A percentile compares a stretch with the other conserved stretches of the same genome.
phyloP scores from a whole-genome alignment of 192 early-diverging fungal species.

The Coemansia sp. region DNA sequence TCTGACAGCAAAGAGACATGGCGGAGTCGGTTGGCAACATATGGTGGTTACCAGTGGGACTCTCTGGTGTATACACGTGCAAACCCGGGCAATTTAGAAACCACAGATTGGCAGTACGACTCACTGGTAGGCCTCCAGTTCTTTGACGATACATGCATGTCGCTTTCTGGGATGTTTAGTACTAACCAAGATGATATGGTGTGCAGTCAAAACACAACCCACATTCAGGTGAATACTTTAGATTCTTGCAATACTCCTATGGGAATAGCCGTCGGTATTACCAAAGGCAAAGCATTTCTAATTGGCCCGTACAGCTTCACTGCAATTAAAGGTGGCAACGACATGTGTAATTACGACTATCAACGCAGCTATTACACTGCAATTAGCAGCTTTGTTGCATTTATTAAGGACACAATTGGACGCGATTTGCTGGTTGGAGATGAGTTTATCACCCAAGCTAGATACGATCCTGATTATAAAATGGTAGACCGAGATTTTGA shows the following conservation, averaged over 20 bases:
- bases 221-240: neutral
- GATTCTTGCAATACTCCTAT: neutral
- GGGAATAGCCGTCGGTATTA: neutral
- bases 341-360: slow-evolving; percentile 9
- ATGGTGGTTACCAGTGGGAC: neutral
- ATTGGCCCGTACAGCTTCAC: slow-evolving; percentile 22
- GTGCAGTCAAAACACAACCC: neutral
- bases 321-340: slow-evolving; percentile 5
- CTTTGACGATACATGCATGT: neutral
- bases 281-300: slow-evolving; percentile 3
- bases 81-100: neutral
- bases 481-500: neutral
- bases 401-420: neutral
- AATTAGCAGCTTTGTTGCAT: neutral
- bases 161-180: neutral
- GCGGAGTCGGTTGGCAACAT: neutral
- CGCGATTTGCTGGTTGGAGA: neutral
- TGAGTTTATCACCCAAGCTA: neutral
- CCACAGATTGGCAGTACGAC: neutral
- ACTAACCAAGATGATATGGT: neutral
- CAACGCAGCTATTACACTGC: slow-evolving; percentile 14
- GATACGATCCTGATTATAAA: neutral
- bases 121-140: neutral
- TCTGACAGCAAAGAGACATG: neutral
- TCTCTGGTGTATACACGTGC: neutral